Conservation (phyloP, 371 early-diverging fungal genomes). For the Dichotomocladium elegans region DNA sequence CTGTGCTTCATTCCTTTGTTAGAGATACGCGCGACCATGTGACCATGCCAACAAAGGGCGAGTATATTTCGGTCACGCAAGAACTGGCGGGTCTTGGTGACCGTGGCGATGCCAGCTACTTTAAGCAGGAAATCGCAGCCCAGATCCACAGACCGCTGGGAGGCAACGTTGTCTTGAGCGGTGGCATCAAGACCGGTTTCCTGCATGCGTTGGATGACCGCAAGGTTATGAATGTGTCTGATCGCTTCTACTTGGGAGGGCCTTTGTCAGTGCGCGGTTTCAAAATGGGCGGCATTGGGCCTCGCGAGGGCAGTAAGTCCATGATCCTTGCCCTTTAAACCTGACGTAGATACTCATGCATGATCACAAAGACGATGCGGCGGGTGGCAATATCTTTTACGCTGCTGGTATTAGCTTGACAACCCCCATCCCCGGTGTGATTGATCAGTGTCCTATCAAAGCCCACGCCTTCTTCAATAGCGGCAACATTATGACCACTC, state of each 20-base stretch:
- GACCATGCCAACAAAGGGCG: slow-evolving; percentile 72
- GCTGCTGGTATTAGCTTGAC: slow-evolving; percentile 79
- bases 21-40: slow-evolving; percentile 73
- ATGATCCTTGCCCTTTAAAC: background rate
- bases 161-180: slow-evolving; percentile 30
- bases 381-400: slow-evolving; percentile 87
- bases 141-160: slow-evolving; percentile 28
- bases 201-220: slow-evolving; percentile 49
- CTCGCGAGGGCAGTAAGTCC: slow-evolving; percentile 66
- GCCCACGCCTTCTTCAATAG: slow-evolving; percentile 88
- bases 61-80: slow-evolving; percentile 48
- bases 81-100: slow-evolving; percentile 56
- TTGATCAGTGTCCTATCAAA: slow-evolving; percentile 59
- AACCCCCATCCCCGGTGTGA: slow-evolving; percentile 71
- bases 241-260: slow-evolving; percentile 89
- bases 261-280: slow-evolving; percentile 87
- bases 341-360: background rate
- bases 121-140: slow-evolving; percentile 69
- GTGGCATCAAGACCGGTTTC: slow-evolving; percentile 49
- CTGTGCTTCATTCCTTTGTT: slow-evolving; percentile 62
- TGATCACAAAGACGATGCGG: slow-evolving; percentile 62
- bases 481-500: slow-evolving; percentile 63
- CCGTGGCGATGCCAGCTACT: slow-evolving; percentile 76
- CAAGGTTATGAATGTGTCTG: slow-evolving; percentile 56
- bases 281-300: slow-evolving; percentile 81